Conservation (phyloP, 495 filamentous ascomycete genomes). For the Tuber indicum region DNA sequence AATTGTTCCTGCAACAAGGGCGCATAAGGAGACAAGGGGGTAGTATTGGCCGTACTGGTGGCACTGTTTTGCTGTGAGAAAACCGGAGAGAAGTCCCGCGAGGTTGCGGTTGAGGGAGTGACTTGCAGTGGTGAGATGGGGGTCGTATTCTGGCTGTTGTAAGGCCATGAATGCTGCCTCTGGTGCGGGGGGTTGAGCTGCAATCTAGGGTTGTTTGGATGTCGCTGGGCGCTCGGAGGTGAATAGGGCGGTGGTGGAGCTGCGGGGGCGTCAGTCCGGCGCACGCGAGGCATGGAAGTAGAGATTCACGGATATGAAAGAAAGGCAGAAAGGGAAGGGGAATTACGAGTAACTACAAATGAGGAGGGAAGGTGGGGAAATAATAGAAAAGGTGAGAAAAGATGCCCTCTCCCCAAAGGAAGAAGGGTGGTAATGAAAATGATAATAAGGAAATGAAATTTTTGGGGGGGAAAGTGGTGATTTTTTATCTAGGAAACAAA, state of each 20-base stretch:
- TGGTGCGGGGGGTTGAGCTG: conserved; percentile 35
- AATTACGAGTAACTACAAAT: neutral
- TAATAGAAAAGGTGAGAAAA: conserved; percentile 15
- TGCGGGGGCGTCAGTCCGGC: conserved; percentile 22
- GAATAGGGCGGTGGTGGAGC: conserved; percentile 39
- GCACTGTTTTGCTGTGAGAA: conserved; percentile 28
- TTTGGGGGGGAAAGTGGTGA: conserved; percentile 1
- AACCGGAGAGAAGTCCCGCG: conserved; percentile 28
- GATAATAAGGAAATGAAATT: conserved; percentile 7
- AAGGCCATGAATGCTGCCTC: conserved; percentile 33
- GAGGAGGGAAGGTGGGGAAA: conserved; percentile 2
- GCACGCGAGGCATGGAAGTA: conserved; percentile 13
- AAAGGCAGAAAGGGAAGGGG: conserved; percentile 1
- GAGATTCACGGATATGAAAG: conserved; percentile 15
- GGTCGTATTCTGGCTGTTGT: conserved; percentile 27
- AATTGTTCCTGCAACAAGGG: conserved; percentile 24
- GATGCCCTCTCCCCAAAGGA: neutral
- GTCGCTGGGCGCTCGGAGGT: conserved; percentile 28
- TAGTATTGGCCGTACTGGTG: conserved; percentile 35
- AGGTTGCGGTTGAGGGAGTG: conserved; percentile 34
- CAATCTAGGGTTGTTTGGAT: conserved; percentile 29
- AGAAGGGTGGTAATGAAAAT: conserved; percentile 11
- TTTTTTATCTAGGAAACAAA: conserved; percentile 32
- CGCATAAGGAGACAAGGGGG: conserved; percentile 32
- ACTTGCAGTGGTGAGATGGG: conserved; percentile 33